Evolutionary conservation across 2,329 filamentous ascomycete species (phyloP).

Genomic region (Diaporthe velutina): DNA sequence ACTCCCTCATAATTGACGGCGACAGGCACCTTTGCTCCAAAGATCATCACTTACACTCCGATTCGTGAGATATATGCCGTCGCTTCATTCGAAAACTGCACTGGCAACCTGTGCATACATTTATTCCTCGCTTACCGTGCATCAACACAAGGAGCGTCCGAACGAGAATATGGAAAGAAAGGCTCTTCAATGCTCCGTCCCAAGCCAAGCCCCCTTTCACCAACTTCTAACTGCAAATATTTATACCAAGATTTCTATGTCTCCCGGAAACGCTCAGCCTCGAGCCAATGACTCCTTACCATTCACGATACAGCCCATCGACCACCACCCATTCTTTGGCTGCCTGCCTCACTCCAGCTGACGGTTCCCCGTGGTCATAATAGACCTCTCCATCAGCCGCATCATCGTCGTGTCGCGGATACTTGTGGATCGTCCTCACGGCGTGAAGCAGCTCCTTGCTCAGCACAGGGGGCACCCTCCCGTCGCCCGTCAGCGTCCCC

Average conservation of each 20-base stretch:
- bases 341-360: neutral
- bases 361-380: neutral
- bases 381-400: neutral
- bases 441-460: constrained; percentile 60
- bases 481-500: constrained; percentile 59
- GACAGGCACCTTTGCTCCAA: neutral
- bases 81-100: too few relatives aligned
- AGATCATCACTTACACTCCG: neutral
- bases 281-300: too few relatives aligned
- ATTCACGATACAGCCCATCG: neutral
- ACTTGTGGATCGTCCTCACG: constrained; percentile 61
- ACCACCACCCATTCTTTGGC: constrained; percentile 3
- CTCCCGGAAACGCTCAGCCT: neutral
- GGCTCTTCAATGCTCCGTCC: neutral
- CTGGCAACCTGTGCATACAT: neutral
- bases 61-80: neutral
- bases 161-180: neutral
- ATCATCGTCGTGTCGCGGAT: constrained; percentile 52
- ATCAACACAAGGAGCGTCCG: neutral
- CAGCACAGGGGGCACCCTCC: constrained; percentile 59
- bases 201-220: neutral
- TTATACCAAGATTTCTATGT: neutral
- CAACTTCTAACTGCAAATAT: neutral
- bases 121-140: neutral
- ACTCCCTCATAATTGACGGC: too few relatives aligned